Evolutionary conservation across 1,284 basidiomycete genomes (phyloP), one percentile per base, ranked within the genome.

Genomic region (Boletellus sp.): DNA sequence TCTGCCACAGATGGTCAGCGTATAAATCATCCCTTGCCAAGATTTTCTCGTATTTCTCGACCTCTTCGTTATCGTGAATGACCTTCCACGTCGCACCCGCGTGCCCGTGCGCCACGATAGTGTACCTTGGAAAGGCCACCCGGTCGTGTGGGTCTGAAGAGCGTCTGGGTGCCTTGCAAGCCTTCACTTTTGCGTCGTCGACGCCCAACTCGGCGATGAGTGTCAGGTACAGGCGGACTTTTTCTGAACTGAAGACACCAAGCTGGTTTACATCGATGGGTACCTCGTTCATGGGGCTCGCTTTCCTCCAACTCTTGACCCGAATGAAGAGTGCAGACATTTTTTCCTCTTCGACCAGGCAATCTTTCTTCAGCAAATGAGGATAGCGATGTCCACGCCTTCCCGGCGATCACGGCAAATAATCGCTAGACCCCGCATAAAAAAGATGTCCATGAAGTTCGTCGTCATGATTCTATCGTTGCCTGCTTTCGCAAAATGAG

Each of bases 401-500:
- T 19, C 30, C 23, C 39, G 43, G 3, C 21, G n/a, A 7, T 39
- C n/a, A 20, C 34, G 37, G n/a, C 43, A 25, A 19, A 45, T 17
- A 26, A 39, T 23, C 8, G 36, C 43, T 7, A 34, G 20, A 2
- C 43, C 43, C 23, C 36, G 33, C 2, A 20, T 16, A 23, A 45
- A 45, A 26, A 25, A 36, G 7, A 26, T 33, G 19, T 22, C 38
- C 8, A 41, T 21, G 16, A 40, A 43, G 5, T 29, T 27, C 2
- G 41, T 43, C 1, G 36, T 43, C 6, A 32, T 5, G 9, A 4
- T 22, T 5, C 9, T 11, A n/a, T 32, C 8, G 13, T 50, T 44
- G 3, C 21, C 33, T 5, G 40, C 44, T 32, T 43, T 46, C 1
- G 33, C 33, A 8, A 46, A 46, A 20, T 49, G 44, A 0, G 41